Evolutionary conservation across 1,284 basidiomycete genomes (phyloP).

Genomic region (Irpex sp.): DNA sequence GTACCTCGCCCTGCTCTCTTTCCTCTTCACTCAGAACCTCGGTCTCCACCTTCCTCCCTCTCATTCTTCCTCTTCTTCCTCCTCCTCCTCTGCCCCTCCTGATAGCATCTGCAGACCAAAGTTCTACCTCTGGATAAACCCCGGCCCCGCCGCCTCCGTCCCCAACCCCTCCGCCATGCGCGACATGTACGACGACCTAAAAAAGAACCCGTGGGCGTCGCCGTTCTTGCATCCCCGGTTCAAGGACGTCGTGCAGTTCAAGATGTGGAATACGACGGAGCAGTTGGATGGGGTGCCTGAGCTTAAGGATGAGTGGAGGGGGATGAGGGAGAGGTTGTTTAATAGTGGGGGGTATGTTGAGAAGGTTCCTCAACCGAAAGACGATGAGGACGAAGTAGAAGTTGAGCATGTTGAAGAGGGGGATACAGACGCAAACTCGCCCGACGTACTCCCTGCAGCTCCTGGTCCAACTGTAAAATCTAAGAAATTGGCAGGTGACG

Average conservation of each 20-base stretch:
- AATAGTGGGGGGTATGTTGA: constrained; percentile 64
- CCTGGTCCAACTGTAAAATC: constrained; percentile 24
- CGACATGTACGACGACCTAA: constrained; percentile 58
- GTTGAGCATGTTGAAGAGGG: background rate
- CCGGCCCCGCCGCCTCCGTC: constrained; percentile 52
- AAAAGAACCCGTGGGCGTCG: constrained; percentile 62
- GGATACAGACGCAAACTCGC: constrained; percentile 11
- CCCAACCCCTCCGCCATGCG: constrained; percentile 51
- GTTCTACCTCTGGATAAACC: constrained; percentile 74
- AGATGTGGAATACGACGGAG: constrained; percentile 72
- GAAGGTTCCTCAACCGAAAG: constrained; percentile 31
- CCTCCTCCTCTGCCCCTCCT: too few relatives aligned
- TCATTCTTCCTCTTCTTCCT: constrained; percentile 19
- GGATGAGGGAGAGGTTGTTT: constrained; percentile 42
- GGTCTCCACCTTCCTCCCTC: constrained; percentile 50
- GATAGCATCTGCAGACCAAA: constrained; percentile 57
- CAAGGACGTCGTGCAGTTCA: constrained; percentile 64
- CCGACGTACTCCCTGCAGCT: constrained; percentile 10
- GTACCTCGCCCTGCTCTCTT: constrained; percentile 71
- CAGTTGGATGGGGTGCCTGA: constrained; percentile 64
- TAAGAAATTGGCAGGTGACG: constrained; percentile 21
- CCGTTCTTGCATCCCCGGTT: constrained; percentile 69
- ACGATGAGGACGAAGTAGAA: constrained; percentile 19
- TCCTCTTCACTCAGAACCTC: constrained; percentile 77
- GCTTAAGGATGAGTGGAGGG: constrained; percentile 59